Evolutionary conservation across 2,329 filamentous ascomycete species (phyloP).

Genomic region (Stagonosporopsis rhizophila): DNA sequence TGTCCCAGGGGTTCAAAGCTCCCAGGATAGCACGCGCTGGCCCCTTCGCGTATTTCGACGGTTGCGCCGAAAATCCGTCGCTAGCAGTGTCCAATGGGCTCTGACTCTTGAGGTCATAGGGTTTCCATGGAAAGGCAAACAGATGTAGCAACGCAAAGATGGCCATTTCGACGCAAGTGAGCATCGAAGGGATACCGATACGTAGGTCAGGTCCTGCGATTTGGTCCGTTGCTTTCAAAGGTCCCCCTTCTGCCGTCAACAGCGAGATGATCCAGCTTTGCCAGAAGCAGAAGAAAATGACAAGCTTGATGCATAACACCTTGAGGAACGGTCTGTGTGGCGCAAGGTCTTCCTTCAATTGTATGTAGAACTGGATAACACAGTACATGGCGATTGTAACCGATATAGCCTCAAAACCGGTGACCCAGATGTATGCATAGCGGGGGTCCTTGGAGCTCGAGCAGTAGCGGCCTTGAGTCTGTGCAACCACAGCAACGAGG

Average conservation of each 20-base stretch:
- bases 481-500: slow-evolving; percentile 74
- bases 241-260: slow-evolving; percentile 65
- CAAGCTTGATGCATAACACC: slow-evolving; percentile 84
- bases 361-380: slow-evolving; percentile 84
- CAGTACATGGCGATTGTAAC: slow-evolving; percentile 89
- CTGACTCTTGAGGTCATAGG: slow-evolving; percentile 61
- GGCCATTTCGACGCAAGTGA: slow-evolving; percentile 86
- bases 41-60: slow-evolving; percentile 65
- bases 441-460: slow-evolving; percentile 77
- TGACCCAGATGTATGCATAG: slow-evolving; percentile 85
- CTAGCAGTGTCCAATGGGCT: slow-evolving; percentile 32
- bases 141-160: slow-evolving; percentile 79
- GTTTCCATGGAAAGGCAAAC: slow-evolving; percentile 80
- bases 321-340: slow-evolving; percentile 79
- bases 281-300: slow-evolving; percentile 93
- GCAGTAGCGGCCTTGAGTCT: slow-evolving; percentile 76
- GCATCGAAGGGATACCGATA: slow-evolving; percentile 77
- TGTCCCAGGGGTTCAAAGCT: slow-evolving; percentile 81
- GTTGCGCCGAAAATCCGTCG: slow-evolving; percentile 15
- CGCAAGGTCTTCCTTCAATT: slow-evolving; percentile 72
- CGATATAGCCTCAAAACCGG: slow-evolving; percentile 72
- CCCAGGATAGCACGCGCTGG: slow-evolving; percentile 70
- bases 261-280: slow-evolving; percentile 69
- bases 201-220: slow-evolving; percentile 78
- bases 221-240: slow-evolving; percentile 67